Evolutionary conservation across 75 land plant species (phyloP).

Genomic region (Gnetum montanum): DNA sequence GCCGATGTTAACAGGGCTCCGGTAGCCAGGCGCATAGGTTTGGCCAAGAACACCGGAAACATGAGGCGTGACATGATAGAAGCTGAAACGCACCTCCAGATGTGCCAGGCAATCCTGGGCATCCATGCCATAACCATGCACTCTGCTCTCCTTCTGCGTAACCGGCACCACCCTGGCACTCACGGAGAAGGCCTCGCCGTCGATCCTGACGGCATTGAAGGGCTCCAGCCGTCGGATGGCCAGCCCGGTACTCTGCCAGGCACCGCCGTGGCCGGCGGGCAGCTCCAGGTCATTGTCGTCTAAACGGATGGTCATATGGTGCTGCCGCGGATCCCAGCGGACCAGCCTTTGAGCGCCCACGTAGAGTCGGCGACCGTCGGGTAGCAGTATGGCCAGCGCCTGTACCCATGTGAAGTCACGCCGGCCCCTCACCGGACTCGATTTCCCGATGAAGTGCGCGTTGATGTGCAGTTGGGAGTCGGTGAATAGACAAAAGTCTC

Average conservation of each 20-base stretch:
- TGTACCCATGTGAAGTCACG: conserved; percentile 38
- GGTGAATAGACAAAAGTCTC: conserved; percentile 43
- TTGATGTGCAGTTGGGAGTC: conserved; percentile 33
- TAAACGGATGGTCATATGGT: conserved; percentile 1
- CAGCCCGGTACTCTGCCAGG: conserved; percentile 7
- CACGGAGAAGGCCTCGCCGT: conserved; percentile 6
- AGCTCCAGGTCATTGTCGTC: conserved; percentile 5
- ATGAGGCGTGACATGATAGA: conserved; percentile 26
- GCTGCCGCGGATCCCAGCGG: conserved; percentile 7
- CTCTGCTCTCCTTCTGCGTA: conserved; percentile 20
- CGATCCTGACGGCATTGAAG: conserved; percentile 4
- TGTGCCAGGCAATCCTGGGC: conserved; percentile 28
- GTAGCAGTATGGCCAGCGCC: conserved; percentile 14
- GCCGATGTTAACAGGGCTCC: conserved; percentile 41
- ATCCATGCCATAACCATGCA: conserved; percentile 14
- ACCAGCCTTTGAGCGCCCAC: conserved; percentile 14
- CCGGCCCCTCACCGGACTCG: background rate
- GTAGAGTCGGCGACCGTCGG: conserved; percentile 13
- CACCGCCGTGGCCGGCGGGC: conserved; percentile 2
- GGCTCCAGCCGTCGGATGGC: conserved; percentile 3
- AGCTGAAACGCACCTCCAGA: conserved; percentile 38
- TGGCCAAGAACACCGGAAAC: conserved; percentile 75
- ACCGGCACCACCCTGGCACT: conserved; percentile 18
- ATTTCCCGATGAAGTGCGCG: conserved; percentile 30
- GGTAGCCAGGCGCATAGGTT: conserved; percentile 42